phyloP scores from a whole-genome alignment of 208 protist species.

The Angomonas ambiguus region DNA sequence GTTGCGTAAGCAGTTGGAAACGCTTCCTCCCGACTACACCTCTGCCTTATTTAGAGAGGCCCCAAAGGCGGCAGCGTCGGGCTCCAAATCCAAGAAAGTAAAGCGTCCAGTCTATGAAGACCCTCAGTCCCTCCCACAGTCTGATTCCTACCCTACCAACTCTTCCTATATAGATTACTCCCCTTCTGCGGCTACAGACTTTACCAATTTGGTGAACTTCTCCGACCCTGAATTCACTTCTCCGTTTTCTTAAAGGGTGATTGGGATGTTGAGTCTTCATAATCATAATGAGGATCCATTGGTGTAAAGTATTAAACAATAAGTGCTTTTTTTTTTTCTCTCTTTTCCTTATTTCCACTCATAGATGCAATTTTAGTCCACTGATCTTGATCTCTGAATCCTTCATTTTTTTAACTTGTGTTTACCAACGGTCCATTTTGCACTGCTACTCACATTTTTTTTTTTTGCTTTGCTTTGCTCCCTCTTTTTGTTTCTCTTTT shows the following conservation, averaged over 20 bases:
- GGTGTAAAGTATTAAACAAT: not conserved
- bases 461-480: not conserved
- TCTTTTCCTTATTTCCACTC: slow-evolving; percentile 15
- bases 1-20: slow-evolving; percentile 6
- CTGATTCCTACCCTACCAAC: not conserved
- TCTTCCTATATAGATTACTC: not conserved
- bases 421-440: not conserved
- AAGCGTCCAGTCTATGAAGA: not conserved
- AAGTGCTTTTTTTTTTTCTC: not conserved
- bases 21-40: not conserved
- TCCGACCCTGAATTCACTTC: slow-evolving; percentile 55
- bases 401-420: not conserved
- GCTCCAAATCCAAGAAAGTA: not conserved
- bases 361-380: too few relatives aligned
- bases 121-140: not conserved
- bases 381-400: too few relatives aligned
- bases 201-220: slow-evolving; percentile 66
- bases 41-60: not conserved
- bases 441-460: not conserved
- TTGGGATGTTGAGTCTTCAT: too few relatives aligned
- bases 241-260: slow-evolving; percentile 21
- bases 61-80: not conserved
- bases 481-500: not conserved
- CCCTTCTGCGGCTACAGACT: slow-evolving; percentile 33
- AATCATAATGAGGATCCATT: too few relatives aligned